phyloP scores from a whole-genome alignment of 2,329 filamentous ascomycete species.

The Fusarium sp. region DNA sequence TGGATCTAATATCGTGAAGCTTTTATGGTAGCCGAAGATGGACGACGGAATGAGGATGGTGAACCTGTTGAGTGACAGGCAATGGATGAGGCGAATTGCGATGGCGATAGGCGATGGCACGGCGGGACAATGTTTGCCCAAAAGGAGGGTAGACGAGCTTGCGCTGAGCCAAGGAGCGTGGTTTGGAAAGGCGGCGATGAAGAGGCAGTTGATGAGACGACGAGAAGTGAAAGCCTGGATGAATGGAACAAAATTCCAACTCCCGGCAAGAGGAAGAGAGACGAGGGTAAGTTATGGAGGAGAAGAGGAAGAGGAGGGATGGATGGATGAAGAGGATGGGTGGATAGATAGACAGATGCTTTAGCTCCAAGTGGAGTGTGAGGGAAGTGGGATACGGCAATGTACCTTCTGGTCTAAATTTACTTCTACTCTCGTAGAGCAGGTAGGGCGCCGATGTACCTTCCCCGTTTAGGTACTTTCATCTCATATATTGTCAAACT shows the following conservation, averaged over 20 bases:
- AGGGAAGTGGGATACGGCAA: constrained; percentile 35
- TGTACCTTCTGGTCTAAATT: constrained; percentile 38
- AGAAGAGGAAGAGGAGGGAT: constrained; percentile 41
- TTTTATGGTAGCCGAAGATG: constrained; percentile 40
- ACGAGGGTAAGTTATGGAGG: constrained; percentile 41
- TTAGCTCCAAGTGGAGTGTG: constrained; percentile 37
- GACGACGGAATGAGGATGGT: constrained; percentile 39
- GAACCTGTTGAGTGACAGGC: constrained; percentile 41
- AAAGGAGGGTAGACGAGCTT: constrained; percentile 54
- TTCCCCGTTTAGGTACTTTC: constrained; percentile 19
- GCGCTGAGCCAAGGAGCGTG: constrained; percentile 54
- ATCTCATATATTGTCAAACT: constrained; percentile 1
- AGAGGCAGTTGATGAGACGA: constrained; percentile 53
- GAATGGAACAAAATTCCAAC: constrained; percentile 54
- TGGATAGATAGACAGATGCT: constrained; percentile 42
- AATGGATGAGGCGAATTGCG: constrained; percentile 44
- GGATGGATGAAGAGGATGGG: constrained; percentile 33
- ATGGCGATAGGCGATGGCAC: constrained; percentile 46
- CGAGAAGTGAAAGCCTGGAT: constrained; percentile 57
- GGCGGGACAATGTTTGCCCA: constrained; percentile 50
- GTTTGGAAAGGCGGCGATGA: constrained; percentile 50
- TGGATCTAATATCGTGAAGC: constrained; percentile 39
- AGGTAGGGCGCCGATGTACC: constrained; percentile 21
- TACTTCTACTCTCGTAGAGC: constrained; percentile 17
- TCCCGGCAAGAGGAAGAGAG: constrained; percentile 48